A percentile compares a stretch with the other conserved stretches of the same genome.
Evolutionary conservation across 2,329 filamentous ascomycete genomes (phyloP).

Genomic region (Xylaria sp.): DNA sequence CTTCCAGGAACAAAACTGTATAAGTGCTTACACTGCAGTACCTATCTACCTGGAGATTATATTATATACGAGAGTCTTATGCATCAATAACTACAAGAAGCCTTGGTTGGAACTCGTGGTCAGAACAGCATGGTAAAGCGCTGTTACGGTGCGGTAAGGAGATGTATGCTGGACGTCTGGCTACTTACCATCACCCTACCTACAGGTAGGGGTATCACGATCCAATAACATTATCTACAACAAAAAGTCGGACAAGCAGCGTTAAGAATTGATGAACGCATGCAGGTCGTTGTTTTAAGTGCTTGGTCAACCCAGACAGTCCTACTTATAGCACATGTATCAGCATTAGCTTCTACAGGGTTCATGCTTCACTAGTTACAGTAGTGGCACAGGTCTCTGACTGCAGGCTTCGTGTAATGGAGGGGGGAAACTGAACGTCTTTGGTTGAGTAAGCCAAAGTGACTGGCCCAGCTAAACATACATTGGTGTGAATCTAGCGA

Average conservation of each 20-base stretch:
- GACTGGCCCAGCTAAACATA: neutral
- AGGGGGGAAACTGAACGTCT: neutral
- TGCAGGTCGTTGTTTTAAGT: neutral
- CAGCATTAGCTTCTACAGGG: neutral
- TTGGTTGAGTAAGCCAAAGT: constrained; percentile 4
- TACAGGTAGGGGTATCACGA: neutral
- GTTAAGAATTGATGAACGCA: neutral
- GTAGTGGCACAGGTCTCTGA: neutral
- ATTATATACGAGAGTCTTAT: constrained; percentile 10
- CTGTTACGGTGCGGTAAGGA: neutral
- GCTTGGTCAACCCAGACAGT: neutral
- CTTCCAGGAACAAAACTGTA: neutral
- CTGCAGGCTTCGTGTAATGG: constrained; percentile 10
- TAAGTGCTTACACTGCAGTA: neutral
- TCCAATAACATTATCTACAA: neutral
- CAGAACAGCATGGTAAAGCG: neutral
- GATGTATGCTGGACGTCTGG: neutral
- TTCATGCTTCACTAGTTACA: neutral
- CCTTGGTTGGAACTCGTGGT: neutral
- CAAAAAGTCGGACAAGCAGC: neutral
- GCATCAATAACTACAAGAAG: neutral
- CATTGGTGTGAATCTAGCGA: neutral
- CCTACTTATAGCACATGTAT: constrained; percentile 11
- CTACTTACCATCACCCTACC: neutral
- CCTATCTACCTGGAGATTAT: neutral